These are phyloP conservation scores for Pseudogymnoascus sp. DNA, from an alignment of 2,329 filamentous ascomycete genomes.

Conservation along the genomic window DNA sequence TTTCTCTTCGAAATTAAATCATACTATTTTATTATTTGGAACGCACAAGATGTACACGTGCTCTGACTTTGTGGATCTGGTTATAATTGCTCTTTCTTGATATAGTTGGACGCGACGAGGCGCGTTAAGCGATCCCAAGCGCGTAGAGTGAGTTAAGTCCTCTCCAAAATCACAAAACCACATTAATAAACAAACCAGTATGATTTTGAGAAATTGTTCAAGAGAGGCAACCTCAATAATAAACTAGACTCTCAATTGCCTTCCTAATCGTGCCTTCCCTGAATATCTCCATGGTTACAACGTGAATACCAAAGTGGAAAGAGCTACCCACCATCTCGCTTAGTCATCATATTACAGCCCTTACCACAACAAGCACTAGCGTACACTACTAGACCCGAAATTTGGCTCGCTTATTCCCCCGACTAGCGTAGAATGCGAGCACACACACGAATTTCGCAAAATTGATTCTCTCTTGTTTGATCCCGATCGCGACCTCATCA, in stretches of 20 bases:
- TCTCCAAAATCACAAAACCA: background rate
- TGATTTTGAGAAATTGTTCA: background rate
- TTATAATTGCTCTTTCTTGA: background rate
- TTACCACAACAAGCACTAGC: background rate
- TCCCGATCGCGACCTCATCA: slow-evolving; percentile 10
- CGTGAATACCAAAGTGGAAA: background rate
- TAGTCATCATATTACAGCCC: background rate
- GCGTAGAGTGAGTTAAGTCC: background rate
- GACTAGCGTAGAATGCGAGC: slow-evolving; percentile 6
- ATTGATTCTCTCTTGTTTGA: slow-evolving; percentile 8
- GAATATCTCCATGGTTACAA: background rate
- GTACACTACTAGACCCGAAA: background rate
- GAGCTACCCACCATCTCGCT: background rate
- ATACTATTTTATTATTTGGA: background rate
- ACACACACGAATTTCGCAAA: slow-evolving; percentile 11
- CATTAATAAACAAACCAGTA: background rate
- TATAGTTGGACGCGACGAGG: slow-evolving; percentile 2
- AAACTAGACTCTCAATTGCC: background rate
- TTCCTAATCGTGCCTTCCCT: background rate
- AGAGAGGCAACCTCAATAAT: background rate
- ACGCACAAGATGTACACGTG: background rate
- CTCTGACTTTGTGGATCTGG: background rate
- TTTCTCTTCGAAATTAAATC: background rate
- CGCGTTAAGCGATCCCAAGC: slow-evolving; percentile 5
- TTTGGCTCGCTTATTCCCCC: slow-evolving; percentile 7